Base-by-base conservation (phyloP, 1,284 basidiomycete species). In the Puccinia coronata region DNA sequence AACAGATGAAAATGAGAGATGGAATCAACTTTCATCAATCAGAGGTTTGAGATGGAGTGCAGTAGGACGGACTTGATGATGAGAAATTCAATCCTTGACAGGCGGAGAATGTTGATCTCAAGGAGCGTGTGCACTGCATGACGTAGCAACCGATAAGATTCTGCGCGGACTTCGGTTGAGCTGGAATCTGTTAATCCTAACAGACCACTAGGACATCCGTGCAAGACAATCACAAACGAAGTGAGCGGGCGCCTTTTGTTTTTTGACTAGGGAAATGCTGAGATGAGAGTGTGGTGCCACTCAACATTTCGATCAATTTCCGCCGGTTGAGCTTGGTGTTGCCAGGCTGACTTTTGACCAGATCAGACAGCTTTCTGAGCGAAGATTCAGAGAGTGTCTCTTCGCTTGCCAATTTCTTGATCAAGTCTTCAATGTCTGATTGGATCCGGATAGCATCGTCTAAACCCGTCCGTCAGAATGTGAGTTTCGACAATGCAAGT, bases 221-320 rank as follows among this genome's bases (percentile, higher is more conserved):
- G 25, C 59, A 34, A 75, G 23, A 28, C 39, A 16, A 49, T 55
- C 31, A 61, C 25, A 12, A 43, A 31, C 39, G 43, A 25, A 16
- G 23, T 75, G 28, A 57, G 20, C 11, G 11, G 43, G 28, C 69
- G 34, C 1, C 14, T 23, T 63, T 63, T 63, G 23, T 47, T 59
- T 59, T 11, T 28, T n/a, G 5, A 25, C n/a, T n/a, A 57, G 55
- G 1, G n/a, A n/a, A 57, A 25, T 59, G 28, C 18, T 63, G 11
- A 41, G 20, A 28, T 20, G 47, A 47, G 39, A 43, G 25, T 41
- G 25, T 28, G 25, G 1, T 47, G 25, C 23, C 16, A 76, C 74
- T 76, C 74, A 76, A 76, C 74, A 76, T 76, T 63, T 65, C 43
- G 8, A 63, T 76, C 20, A 76, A 41, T 65, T 76, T 76, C 18